These are phyloP conservation scores for Suillus subluteus DNA, from an alignment of 768 basidiomycete genomes.

Conservation along the genomic window DNA sequence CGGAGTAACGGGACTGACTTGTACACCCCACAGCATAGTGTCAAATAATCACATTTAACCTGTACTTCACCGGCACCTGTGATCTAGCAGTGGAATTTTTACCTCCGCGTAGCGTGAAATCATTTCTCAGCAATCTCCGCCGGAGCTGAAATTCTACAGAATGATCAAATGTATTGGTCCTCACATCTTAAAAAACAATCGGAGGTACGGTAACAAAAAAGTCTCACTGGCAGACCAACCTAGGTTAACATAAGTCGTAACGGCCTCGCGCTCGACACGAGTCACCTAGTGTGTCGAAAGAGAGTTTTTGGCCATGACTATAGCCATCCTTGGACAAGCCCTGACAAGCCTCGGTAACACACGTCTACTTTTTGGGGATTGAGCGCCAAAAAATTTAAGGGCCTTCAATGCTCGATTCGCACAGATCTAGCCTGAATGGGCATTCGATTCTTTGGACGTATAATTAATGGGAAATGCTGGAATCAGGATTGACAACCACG, in stretches of 20 bases:
- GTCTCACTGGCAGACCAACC: slow-evolving; percentile 1
- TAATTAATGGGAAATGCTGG: slow-evolving; percentile 43
- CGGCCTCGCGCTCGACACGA: slow-evolving; percentile 6
- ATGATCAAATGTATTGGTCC: neutral
- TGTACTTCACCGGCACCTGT: neutral
- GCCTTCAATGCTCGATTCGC: slow-evolving; percentile 14
- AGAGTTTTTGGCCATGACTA: slow-evolving; percentile 28
- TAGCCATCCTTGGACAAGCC: slow-evolving; percentile 32
- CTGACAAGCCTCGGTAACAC: slow-evolving; percentile 25
- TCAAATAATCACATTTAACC: neutral
- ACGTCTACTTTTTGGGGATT: slow-evolving; percentile 30
- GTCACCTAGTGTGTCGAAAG: slow-evolving; percentile 9
- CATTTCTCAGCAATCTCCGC: slow-evolving; percentile 36
- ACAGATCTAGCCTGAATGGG: slow-evolving; percentile 51
- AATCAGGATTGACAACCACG: slow-evolving; percentile 37
- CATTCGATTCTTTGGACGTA: slow-evolving; percentile 45
- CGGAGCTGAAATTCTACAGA: slow-evolving; percentile 1
- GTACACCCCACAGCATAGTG: neutral
- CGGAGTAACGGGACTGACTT: slow-evolving; percentile 11
- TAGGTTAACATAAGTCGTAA: slow-evolving; percentile 8
- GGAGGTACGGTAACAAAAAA: slow-evolving; percentile 5
- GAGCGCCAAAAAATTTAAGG: slow-evolving; percentile 28
- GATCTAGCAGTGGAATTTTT: slow-evolving; percentile 4
- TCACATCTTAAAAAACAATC: slow-evolving; percentile 4
- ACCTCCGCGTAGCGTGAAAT: slow-evolving; percentile 15